phyloP scores from a whole-genome alignment of 139 green algal genomes.

The Micractinium conductrix region DNA sequence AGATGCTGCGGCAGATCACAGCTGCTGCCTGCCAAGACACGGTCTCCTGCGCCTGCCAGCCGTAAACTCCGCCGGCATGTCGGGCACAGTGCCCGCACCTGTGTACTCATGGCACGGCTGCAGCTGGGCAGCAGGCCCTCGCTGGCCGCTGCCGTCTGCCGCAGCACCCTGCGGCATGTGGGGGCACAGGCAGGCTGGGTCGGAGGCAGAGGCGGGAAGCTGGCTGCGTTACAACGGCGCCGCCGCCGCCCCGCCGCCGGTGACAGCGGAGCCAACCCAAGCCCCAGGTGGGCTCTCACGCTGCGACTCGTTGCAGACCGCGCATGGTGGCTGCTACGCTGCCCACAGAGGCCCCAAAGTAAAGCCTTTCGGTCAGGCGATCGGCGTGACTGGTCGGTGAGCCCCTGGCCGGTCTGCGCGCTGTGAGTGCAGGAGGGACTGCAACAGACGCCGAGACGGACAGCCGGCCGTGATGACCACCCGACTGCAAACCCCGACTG shows the following conservation, averaged over 20 bases:
- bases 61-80: background rate
- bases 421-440: no score
- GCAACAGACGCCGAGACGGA: no score
- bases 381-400: no score
- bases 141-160: background rate
- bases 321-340: slow-evolving; percentile 1
- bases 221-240: background rate
- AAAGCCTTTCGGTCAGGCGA: no score
- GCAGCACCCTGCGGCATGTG: background rate
- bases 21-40: no score
- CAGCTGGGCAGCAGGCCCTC: slow-evolving; percentile 18
- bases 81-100: background rate
- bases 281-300: background rate
- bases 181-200: background rate
- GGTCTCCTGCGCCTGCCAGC: background rate
- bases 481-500: no score
- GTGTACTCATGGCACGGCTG: background rate
- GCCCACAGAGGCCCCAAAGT: no score
- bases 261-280: slow-evolving; percentile 13
- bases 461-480: no score
- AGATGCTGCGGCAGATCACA: no score
- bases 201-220: background rate
- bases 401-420: no score
- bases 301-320: slow-evolving; percentile 22
- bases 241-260: background rate